These are phyloP conservation scores for Phialophora verrucosa DNA, from an alignment of 2,329 filamentous ascomycete genomes.

Conservation along the genomic window DNA sequence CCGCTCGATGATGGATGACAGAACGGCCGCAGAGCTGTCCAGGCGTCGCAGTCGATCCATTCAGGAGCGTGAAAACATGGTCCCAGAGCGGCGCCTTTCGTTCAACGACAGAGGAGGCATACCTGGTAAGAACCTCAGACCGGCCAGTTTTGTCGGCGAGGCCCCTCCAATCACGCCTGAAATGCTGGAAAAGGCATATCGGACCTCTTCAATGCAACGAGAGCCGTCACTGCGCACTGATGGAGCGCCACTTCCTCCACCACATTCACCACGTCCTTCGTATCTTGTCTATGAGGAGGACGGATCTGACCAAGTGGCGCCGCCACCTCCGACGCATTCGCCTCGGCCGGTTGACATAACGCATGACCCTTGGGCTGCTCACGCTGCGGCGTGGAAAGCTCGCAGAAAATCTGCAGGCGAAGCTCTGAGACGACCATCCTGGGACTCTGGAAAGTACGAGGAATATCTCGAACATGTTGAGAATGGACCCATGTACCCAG, in stretches of 20 bases:
- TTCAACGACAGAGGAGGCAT: conserved; percentile 39
- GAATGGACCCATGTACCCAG: conserved; percentile 31
- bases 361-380: conserved; percentile 32
- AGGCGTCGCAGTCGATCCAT: conserved; percentile 31
- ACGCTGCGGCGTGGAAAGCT: conserved; percentile 35
- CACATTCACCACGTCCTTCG: conserved; percentile 35
- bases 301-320: conserved; percentile 23
- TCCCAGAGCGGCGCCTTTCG: conserved; percentile 22
- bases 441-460: conserved; percentile 11
- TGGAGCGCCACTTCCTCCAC: conserved; percentile 34
- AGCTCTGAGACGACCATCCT: conserved; percentile 20
- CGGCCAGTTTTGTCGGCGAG: conserved; percentile 31
- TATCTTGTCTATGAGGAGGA: conserved; percentile 32
- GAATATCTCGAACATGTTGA: conserved; percentile 14
- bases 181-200: conserved; percentile 33
- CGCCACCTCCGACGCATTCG: conserved; percentile 39
- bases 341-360: conserved; percentile 36
- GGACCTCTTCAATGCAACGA: conserved; percentile 31
- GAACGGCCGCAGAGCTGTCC: conserved; percentile 31
- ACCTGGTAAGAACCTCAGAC: conserved; percentile 34
- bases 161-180: conserved; percentile 36
- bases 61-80: conserved; percentile 24
- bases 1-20: conserved; percentile 38
- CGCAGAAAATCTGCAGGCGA: conserved; percentile 27
- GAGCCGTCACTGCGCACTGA: conserved; percentile 16